Evolutionary conservation across 1,139 yeast genomes (phyloP), one percentile per base, ranked within the genome.

Genomic region (Diutina mesorugosa): DNA sequence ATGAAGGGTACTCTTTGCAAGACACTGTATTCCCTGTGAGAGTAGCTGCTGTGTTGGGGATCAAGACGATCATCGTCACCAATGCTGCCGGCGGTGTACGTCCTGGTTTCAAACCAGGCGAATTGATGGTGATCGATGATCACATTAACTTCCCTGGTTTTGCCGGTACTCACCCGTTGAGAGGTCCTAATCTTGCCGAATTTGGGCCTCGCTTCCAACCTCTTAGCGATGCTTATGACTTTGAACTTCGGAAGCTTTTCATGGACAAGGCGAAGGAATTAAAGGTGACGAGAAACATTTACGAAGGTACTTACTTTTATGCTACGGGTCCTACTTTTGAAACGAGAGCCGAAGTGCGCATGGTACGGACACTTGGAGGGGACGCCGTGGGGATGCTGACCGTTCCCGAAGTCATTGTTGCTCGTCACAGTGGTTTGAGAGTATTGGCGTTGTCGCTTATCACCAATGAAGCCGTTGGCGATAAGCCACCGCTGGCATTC

Each of bases 301-400:
- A 88, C 64, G 98, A 93, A 68, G 99, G 98, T 38, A 82, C 85
- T 0, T 93, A 93, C 65, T 81, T 81, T 55, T 91, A 81, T 69
- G 96, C 87, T 5, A 82, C 95, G 3, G 99, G 99, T 0, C 98
- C 99, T 2, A 89, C 97, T 0, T 93, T 86, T 68, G 99, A 93
- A 71, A 81, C 91, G 7, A 77, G 97, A 63, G 97, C 98, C 0
- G 98, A 93, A 70, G 87, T 87, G n/a, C 76, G 96, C 59, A 78
- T 85, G 77, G 74, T 91, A 54, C 72, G 83, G 60, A 64, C 74
- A 10, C 63, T 87, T 54, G 98, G 98, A 7, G 97, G 90, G 55
- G 97, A 93, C 69, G 89, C 95, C 0, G 98, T 91, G 6, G 99
- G 99, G 3, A 93, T 93, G 99, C 87, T 96, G 59, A 93, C 98